Conservation (phyloP, 441 rosid species). For the Adansonia grandidieri region DNA sequence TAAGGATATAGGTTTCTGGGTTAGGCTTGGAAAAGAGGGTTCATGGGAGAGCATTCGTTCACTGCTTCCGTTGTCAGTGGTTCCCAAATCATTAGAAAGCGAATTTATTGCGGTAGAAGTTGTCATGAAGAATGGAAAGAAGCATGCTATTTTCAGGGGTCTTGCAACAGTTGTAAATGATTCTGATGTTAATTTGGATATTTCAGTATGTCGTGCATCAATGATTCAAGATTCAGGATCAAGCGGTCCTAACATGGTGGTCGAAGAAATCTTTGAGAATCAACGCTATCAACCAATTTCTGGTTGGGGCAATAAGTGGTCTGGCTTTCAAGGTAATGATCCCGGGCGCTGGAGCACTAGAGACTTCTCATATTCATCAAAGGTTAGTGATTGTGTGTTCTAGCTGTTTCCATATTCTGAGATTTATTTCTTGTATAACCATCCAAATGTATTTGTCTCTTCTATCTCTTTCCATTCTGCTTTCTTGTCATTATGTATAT, state of each 20-base stretch:
- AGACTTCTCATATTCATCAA: slow-evolving; percentile 62
- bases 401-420: slow-evolving; percentile 7
- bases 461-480: slow-evolving; percentile 3
- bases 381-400: slow-evolving; percentile 42
- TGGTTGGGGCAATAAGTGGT: slow-evolving; percentile 56
- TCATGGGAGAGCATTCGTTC: slow-evolving; percentile 90
- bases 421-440: slow-evolving; percentile 6
- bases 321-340: slow-evolving; percentile 44
- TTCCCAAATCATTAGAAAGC: slow-evolving; percentile 67
- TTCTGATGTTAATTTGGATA: slow-evolving; percentile 78
- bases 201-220: slow-evolving; percentile 55
- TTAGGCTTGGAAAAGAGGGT: slow-evolving; percentile 63
- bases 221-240: slow-evolving; percentile 43
- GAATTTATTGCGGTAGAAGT: slow-evolving; percentile 91
- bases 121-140: slow-evolving; percentile 90
- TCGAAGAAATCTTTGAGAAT: slow-evolving; percentile 71
- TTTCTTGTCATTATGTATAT: slow-evolving; percentile 15
- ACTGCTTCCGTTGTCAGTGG: slow-evolving; percentile 80
- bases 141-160: slow-evolving; percentile 90
- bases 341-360: slow-evolving; percentile 65
- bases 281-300: slow-evolving; percentile 51
- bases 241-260: slow-evolving; percentile 45
- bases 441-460: background rate
- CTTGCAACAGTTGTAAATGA: slow-evolving; percentile 88
- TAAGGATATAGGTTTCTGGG: slow-evolving; percentile 92